Conservation (phyloP, 345 rosid species). For the Eucalyptus brandiana region DNA sequence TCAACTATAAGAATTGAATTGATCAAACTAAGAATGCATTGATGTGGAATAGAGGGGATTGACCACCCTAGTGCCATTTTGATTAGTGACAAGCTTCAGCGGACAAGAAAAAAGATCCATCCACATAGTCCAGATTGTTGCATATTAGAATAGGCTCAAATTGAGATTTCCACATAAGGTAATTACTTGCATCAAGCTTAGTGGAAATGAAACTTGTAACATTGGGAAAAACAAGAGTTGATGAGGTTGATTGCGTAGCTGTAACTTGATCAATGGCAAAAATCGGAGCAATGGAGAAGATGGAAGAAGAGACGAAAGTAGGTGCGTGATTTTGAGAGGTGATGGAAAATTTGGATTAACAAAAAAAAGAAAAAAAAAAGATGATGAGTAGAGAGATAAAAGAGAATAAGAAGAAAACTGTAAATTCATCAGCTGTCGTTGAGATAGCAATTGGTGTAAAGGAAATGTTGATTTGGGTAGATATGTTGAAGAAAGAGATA, state of each 20-base stretch:
- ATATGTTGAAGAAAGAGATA: neutral
- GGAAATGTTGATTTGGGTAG: neutral
- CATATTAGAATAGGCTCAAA: neutral
- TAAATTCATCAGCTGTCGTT: rapidly evolving
- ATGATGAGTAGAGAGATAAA: neutral
- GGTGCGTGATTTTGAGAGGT: rapidly evolving
- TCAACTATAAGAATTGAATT: no score
- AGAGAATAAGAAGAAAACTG: neutral
- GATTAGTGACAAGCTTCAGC: rapidly evolving
- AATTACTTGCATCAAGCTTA: neutral
- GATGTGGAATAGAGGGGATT: neutral
- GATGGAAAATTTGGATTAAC: neutral
- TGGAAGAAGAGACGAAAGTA: neutral
- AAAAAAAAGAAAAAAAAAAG: neutral
- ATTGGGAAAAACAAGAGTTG: neutral
- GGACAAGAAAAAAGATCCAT: neutral
- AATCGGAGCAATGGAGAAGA: neutral
- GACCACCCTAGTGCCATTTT: neutral
- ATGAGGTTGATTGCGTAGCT: neutral
- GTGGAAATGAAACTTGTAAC: no score
- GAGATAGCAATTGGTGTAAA: neutral
- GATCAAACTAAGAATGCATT: neutral
- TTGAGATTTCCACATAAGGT: neutral
- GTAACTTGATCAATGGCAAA: neutral
- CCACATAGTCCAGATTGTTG: neutral